Evolutionary conservation across 305 asterid genomes (phyloP).

Genomic region (Solanum hybrid): DNA sequence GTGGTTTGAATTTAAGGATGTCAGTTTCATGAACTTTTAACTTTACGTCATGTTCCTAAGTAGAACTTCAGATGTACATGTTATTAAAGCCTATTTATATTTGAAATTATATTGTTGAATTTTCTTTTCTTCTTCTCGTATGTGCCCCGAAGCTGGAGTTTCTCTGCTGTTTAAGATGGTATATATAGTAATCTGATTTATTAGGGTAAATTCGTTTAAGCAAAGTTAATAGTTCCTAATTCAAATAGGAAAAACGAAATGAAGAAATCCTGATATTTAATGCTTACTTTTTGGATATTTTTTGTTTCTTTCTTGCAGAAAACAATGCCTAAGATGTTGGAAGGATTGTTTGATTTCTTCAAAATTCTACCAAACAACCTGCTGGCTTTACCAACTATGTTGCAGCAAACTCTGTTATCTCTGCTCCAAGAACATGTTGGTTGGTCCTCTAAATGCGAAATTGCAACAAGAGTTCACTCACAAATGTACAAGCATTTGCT

Average conservation of each 20-base stretch:
- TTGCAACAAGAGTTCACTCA: slow-evolving; percentile 40
- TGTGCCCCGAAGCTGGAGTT: background rate
- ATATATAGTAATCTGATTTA: background rate
- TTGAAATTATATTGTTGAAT: background rate
- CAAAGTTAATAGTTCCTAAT: background rate
- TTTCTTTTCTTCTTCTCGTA: background rate
- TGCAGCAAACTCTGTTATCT: slow-evolving; percentile 57
- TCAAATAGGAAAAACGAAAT: background rate
- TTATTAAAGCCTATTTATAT: background rate
- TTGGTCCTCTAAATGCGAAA: slow-evolving; percentile 35
- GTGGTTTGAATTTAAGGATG: background rate
- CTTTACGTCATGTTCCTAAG: background rate
- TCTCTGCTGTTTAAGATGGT: background rate
- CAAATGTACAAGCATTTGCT: slow-evolving; percentile 65
- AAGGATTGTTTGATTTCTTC: slow-evolving; percentile 69
- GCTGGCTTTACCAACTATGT: slow-evolving; percentile 46
- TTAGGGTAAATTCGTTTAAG: background rate
- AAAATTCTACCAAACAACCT: slow-evolving; percentile 62
- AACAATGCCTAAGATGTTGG: slow-evolving; percentile 57
- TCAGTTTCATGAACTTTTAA: background rate
- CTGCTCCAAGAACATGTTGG: slow-evolving; percentile 48
- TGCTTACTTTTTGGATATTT: slow-evolving; percentile 18
- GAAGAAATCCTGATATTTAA: slow-evolving; percentile 6
- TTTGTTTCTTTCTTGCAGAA: slow-evolving; percentile 53
- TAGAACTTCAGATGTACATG: background rate